Percentiles rank a stretch among this genome's conserved stretches.
Evolutionary conservation across 306 rosid species (phyloP).

Genomic region (Ormosia semicastrata): DNA sequence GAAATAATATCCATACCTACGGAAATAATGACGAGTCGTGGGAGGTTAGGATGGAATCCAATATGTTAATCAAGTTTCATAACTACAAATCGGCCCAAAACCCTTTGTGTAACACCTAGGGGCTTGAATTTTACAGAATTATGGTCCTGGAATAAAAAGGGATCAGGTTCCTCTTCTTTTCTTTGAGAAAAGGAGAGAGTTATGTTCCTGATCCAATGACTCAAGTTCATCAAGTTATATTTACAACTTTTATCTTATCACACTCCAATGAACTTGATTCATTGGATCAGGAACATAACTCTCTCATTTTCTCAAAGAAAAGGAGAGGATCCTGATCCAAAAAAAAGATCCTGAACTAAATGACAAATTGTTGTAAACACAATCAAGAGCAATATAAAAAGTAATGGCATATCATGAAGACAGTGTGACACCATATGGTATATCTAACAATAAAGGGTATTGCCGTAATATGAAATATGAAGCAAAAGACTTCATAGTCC

Average conservation of each 20-base stretch:
- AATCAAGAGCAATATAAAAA: not conserved
- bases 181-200: no score
- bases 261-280: no score
- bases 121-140: not conserved
- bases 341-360: conserved; percentile 18
- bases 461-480: not conserved
- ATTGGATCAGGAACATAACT: no score
- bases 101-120: not conserved
- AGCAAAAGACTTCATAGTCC: not conserved
- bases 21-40: not conserved
- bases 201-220: no score
- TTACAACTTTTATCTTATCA: no score
- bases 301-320: no score
- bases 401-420: conserved; percentile 3
- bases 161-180: no score
- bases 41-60: not conserved
- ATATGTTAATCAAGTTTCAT: not conserved
- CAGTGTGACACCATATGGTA: not conserved
- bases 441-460: not conserved
- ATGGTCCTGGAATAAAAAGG: not conserved
- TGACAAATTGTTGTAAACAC: not conserved
- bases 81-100: not conserved
- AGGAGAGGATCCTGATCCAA: no score
- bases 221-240: no score
- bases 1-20: not conserved